phyloP scores from a whole-genome alignment of 1,284 basidiomycete species.

The Coniferiporia sulphurascens region DNA sequence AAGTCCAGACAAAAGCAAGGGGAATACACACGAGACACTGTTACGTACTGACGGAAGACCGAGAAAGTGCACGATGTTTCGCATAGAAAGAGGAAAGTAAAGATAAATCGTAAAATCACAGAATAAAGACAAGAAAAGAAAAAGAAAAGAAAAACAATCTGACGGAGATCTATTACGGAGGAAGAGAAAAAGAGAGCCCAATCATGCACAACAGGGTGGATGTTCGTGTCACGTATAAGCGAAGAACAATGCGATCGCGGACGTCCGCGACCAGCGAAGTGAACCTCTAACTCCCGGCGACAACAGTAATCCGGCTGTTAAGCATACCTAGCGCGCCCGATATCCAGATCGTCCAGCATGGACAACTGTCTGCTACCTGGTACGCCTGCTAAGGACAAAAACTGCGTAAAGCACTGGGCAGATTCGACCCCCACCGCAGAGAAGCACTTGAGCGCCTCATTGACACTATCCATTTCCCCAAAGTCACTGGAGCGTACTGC shows the following conservation, averaged over 20 bases:
- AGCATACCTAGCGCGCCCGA: neutral
- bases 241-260: constrained; percentile 4
- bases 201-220: neutral
- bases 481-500: neutral
- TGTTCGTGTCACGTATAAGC: neutral
- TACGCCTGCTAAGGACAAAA: neutral
- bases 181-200: neutral
- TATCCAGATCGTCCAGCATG: constrained; percentile 4
- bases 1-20: constrained; percentile 1
- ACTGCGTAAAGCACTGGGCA: neutral
- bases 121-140: neutral
- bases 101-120: neutral
- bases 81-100: constrained; percentile 2
- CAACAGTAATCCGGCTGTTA: neutral
- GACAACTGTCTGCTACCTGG: neutral
- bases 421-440: neutral
- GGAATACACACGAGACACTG: constrained; percentile 6
- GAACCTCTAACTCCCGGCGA: neutral
- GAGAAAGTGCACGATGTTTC: constrained; percentile 2
- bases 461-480: neutral
- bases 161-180: neutral
- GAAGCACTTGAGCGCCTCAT: neutral
- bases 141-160: neutral
- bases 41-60: neutral
- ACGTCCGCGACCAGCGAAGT: neutral